These are phyloP conservation scores for Setomelanomma holmii DNA, from an alignment of 2,329 filamentous ascomycete genomes.

Conservation along the genomic window DNA sequence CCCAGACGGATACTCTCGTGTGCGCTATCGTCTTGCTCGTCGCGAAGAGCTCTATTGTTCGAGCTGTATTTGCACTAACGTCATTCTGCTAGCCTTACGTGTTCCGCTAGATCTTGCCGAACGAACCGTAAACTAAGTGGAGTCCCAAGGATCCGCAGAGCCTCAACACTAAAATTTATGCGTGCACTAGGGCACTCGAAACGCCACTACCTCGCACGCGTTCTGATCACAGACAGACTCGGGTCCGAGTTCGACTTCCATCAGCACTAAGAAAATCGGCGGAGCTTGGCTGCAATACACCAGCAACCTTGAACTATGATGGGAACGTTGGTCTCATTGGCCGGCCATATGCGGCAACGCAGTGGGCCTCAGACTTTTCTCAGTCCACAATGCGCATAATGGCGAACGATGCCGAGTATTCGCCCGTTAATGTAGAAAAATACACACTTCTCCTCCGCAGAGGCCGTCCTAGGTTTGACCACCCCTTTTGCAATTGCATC, in stretches of 20 bases:
- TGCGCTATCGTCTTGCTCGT: no score
- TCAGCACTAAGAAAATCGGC: not conserved
- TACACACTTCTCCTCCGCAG: conserved; percentile 1
- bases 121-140: not conserved
- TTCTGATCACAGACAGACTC: conserved; percentile 13
- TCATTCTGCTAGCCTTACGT: conserved; percentile 2
- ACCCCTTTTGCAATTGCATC: not conserved
- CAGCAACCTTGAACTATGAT: conserved; percentile 7
- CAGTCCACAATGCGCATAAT: conserved; percentile 5
- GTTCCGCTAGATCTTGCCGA: not conserved
- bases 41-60: no score
- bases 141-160: conserved; percentile 14
- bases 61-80: conserved; percentile 5
- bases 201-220: conserved; percentile 6
- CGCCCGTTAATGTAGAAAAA: not conserved
- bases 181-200: conserved; percentile 12
- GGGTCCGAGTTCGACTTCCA: not conserved
- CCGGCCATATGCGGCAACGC: conserved; percentile 16
- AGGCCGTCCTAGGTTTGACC: conserved; percentile 2
- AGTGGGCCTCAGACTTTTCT: conserved; percentile 4
- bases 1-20: no score
- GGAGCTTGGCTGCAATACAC: not conserved
- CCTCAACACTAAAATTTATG: conserved; percentile 24
- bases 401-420: conserved; percentile 10
- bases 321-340: not conserved